Base-by-base conservation (phyloP, 345 rosid genomes). In the Trapa bicornis region DNA sequence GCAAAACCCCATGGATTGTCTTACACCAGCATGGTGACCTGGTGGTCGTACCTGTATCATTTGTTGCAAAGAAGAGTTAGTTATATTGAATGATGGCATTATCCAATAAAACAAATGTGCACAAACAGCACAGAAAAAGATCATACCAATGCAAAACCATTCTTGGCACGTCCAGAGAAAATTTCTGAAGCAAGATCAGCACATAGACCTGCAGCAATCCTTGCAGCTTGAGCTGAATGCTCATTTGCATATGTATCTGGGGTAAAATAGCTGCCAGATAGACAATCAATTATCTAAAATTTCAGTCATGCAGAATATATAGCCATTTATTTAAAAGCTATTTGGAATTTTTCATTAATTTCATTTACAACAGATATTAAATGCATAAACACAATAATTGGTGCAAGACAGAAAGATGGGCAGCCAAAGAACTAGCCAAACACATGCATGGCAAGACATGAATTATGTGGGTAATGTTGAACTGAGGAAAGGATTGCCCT, bases 181-280 rank as follows among this genome's bases (percentile, higher is more conserved):
- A 91, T 86, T 75, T 83, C 88, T 74, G 90, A 80, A 67, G 99
- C 93, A 76, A 94, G 91, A 81, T 91, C 97, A 73, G 91, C 91
- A 79, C 99, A 91, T 73, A 91, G 73, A 66, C 99, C 99, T 22
- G 99, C 96, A 70, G 97, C 99, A 83, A 91, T 87, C 81, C 99
- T 86, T 69, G 99, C 99, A 82, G 97, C 96, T 78, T 72, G 56
- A 37, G 99, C 97, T 81, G 99, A 94, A 82, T 94, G 89, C 76
- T 87, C 96, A 82, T 94, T 94, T 37, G 97, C 96, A 79, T 91
- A 94, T 5, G 99, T 94, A 74, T 94, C 97, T 37, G 96, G 81
- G 64, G 99, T 94, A 80, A 94, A 94, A 77, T 91, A 94, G 79
- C 97, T 94, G 93, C 81, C 76, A 79, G 57, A 52, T 36, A 72